Percentiles rank a stretch among this genome's conserved stretches.
These are phyloP conservation scores for Casuarina cunninghamiana DNA, from an alignment of 306 rosid genomes.

Conservation along the genomic window DNA sequence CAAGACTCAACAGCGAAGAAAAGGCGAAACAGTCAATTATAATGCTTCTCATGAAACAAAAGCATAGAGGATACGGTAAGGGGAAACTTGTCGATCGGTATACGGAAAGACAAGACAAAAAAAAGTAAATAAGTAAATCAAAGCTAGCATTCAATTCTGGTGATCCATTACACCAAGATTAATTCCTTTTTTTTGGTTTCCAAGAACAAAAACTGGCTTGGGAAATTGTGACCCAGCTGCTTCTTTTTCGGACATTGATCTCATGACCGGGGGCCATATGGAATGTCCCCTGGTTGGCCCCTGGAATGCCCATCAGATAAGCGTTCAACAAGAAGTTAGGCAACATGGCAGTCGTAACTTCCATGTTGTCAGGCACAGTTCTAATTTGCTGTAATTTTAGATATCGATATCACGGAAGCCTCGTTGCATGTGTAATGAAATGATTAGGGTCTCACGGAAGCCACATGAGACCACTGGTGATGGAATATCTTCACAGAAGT, in stretches of 20 bases:
- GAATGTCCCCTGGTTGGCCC: background rate
- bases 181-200: background rate
- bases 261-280: conserved; percentile 2
- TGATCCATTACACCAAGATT: background rate
- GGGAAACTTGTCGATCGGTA: no score
- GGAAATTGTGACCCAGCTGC: background rate
- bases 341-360: conserved; percentile 35
- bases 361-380: conserved; percentile 40
- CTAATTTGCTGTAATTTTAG: conserved; percentile 26
- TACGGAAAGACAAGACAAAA: background rate
- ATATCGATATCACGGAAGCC: conserved; percentile 26
- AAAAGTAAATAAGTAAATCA: background rate
- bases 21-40: background rate
- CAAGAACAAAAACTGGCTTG: background rate
- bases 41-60: no score
- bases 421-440: conserved; percentile 35
- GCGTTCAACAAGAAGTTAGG: conserved; percentile 24
- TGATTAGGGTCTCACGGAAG: conserved; percentile 24
- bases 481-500: conserved; percentile 5
- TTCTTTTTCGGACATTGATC: background rate
- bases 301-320: conserved; percentile 24
- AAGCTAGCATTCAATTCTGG: background rate
- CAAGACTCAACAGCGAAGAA: background rate
- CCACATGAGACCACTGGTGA: conserved; percentile 25
- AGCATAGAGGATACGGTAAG: no score